Evolutionary conservation across 2,329 filamentous ascomycete species (phyloP).

Genomic region (Arthrinium puccinioides): DNA sequence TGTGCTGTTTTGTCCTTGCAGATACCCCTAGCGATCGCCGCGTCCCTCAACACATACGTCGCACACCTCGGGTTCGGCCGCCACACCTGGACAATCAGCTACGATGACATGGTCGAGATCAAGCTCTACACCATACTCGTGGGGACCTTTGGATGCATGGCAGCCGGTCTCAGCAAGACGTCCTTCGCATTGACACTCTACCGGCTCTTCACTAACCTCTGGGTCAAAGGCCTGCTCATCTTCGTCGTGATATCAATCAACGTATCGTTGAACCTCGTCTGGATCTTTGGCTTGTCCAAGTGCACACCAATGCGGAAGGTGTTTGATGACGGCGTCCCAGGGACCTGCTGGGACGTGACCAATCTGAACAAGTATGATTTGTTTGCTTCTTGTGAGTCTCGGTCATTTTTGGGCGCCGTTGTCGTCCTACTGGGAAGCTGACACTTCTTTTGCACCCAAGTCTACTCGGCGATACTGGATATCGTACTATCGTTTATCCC

Average conservation of each 20-base stretch:
- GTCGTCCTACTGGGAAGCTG: no score
- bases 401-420: no score
- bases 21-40: constrained; percentile 19
- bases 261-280: constrained; percentile 18
- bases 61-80: constrained; percentile 18
- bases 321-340: constrained; percentile 15
- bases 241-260: constrained; percentile 16
- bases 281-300: constrained; percentile 26
- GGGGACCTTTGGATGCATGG: constrained; percentile 12
- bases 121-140: constrained; percentile 13
- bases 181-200: constrained; percentile 15
- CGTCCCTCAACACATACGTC: constrained; percentile 23
- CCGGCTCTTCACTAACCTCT: constrained; percentile 14
- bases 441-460: constrained; percentile 12
- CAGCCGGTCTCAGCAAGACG: constrained; percentile 13
- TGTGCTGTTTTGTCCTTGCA: constrained; percentile 7
- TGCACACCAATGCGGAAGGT: constrained; percentile 21
- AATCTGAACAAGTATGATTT: constrained; percentile 20
- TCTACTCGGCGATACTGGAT: constrained; percentile 26
- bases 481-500: constrained; percentile 25
- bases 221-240: constrained; percentile 17
- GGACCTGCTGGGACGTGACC: constrained; percentile 21
- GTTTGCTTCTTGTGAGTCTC: constrained; percentile 22
- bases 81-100: constrained; percentile 11
- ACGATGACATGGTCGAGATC: constrained; percentile 10